Percentiles rank a stretch among this genome's conserved stretches.
These are phyloP conservation scores for Brassica juncea DNA, from an alignment of 345 rosid species.

Conservation along the genomic window DNA sequence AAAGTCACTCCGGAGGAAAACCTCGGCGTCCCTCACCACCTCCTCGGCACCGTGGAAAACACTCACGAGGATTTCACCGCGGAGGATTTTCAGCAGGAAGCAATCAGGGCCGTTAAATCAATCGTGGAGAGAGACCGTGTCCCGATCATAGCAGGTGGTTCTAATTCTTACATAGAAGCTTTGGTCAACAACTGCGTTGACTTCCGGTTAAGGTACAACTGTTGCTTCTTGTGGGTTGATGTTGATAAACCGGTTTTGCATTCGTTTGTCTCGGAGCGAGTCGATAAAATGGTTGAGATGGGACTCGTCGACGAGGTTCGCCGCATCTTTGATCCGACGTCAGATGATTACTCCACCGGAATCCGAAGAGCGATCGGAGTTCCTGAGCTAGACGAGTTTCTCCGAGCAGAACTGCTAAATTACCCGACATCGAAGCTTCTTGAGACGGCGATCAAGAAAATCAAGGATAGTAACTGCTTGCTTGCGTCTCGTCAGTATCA, in stretches of 20 bases:
- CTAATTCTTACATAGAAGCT: conserved; percentile 76
- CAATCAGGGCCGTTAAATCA: conserved; percentile 47
- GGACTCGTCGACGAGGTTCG: conserved; percentile 75
- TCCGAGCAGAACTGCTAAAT: conserved; percentile 41
- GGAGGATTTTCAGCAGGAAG: conserved; percentile 53
- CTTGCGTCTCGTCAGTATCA: conserved; percentile 61
- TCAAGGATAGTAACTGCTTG: conserved; percentile 59
- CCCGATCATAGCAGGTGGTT: conserved; percentile 89
- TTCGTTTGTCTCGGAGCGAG: conserved; percentile 73
- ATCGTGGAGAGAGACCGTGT: conserved; percentile 47
- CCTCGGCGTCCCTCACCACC: conserved; percentile 75
- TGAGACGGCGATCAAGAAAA: conserved; percentile 51
- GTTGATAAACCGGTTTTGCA: conserved; percentile 59
- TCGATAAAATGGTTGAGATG: conserved; percentile 68
- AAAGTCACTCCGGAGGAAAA: conserved; percentile 79
- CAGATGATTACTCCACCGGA: conserved; percentile 54
- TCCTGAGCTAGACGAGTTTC: conserved; percentile 67
- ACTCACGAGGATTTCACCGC: conserved; percentile 55
- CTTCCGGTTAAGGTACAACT: conserved; percentile 62
- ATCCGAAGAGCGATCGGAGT: conserved; percentile 81
- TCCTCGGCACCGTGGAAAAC: conserved; percentile 53
- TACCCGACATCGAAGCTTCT: conserved; percentile 41
- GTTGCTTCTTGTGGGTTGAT: conserved; percentile 85
- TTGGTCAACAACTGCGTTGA: conserved; percentile 57
- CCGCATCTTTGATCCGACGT: conserved; percentile 50